Conservation (phyloP, 805 yeast genomes). For the Yarrowia sp. region DNA sequence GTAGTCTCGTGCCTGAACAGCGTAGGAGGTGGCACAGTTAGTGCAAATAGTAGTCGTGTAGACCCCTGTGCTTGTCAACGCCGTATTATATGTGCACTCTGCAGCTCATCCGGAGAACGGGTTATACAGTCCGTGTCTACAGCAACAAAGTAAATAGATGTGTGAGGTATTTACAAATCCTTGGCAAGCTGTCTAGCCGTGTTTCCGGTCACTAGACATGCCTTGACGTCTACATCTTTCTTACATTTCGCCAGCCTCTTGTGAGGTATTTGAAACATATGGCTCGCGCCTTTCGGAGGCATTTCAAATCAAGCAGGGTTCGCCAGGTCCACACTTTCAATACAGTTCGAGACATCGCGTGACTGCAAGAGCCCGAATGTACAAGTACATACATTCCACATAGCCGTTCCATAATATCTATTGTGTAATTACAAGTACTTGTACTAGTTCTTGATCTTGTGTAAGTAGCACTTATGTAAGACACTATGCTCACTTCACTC, state of each 20-base stretch:
- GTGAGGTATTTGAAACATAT: neutral
- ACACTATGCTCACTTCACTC: conserved; percentile 3
- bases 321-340: conserved; percentile 1
- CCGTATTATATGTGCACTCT: conserved; percentile 6
- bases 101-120: conserved; percentile 14
- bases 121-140: neutral
- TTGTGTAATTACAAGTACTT: neutral
- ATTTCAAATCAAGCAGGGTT: neutral
- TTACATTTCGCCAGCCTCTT: neutral
- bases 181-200: too few species aligned
- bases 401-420: neutral
- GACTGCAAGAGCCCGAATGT: neutral
- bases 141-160: neutral
- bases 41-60: too few species aligned
- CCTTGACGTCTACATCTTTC: too few species aligned
- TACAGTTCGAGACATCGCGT: conserved; percentile 28
- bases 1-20: too few species aligned
- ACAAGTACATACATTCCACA: too few species aligned
- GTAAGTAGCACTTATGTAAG: too few species aligned
- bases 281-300: neutral
- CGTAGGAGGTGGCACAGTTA: too few species aligned
- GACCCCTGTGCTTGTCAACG: neutral
- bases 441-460: too few species aligned
- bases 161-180: neutral
- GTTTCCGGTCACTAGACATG: too few species aligned